phyloP scores from a whole-genome alignment of 805 yeast species.

The Cyberlindnera veronae region DNA sequence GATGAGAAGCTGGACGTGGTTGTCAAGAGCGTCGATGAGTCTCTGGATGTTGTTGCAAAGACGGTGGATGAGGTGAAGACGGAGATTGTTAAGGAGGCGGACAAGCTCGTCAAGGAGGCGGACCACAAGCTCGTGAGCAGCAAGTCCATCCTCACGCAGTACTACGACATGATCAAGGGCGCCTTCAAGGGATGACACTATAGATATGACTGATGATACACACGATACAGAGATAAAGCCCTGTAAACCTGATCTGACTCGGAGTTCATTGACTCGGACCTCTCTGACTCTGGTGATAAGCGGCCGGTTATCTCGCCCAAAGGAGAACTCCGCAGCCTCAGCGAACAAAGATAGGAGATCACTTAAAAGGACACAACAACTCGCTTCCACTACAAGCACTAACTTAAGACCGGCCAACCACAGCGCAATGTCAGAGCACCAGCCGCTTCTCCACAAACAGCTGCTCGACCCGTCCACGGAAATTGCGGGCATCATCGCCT shows the following conservation, averaged over 20 bases:
- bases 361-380: no score
- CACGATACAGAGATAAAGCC: conserved; percentile 1
- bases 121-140: conserved; percentile 17
- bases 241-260: no score
- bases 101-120: conserved; percentile 31
- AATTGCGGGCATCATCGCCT: conserved; percentile 33
- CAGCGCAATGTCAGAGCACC: conserved; percentile 8
- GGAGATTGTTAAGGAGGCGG: conserved; percentile 30
- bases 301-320: no score
- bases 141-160: conserved; percentile 20
- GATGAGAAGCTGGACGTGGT: conserved; percentile 37
- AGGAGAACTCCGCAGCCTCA: no score
- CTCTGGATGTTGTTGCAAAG: no score
- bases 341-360: no score
- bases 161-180: conserved; percentile 24
- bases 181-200: conserved; percentile 20
- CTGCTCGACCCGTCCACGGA: conserved; percentile 31
- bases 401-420: not conserved
- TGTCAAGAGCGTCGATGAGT: conserved; percentile 27
- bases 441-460: conserved; percentile 20
- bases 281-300: no score
- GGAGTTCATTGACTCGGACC: no score
- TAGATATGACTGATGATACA: not conserved
- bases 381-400: no score
- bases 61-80: conserved; percentile 19